Evolutionary conservation across 345 rosid species (phyloP).

Genomic region (Pistacia vera): DNA sequence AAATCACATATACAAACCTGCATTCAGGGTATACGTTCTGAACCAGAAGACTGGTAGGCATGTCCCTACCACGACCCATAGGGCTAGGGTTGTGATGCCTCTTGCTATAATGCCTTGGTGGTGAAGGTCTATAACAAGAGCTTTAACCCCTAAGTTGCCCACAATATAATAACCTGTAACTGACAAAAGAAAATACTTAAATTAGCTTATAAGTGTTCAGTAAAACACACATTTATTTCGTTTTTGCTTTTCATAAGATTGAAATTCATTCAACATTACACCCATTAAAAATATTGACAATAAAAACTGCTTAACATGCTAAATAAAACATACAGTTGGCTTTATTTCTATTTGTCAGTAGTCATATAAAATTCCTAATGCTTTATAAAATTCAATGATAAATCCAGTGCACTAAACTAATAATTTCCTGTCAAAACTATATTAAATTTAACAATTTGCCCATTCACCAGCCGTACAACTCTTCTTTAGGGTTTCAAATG

Average conservation of each 20-base stretch:
- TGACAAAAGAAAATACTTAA: neutral
- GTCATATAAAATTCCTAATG: neutral
- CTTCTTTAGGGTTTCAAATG: neutral
- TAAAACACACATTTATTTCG: too few relatives aligned
- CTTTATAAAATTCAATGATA: too few relatives aligned
- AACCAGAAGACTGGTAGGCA: conserved; percentile 85
- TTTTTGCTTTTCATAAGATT: too few relatives aligned
- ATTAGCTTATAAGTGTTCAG: too few relatives aligned
- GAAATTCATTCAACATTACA: too few relatives aligned
- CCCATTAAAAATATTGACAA: neutral
- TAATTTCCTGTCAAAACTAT: too few relatives aligned
- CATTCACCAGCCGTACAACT: neutral
- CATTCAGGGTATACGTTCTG: conserved; percentile 82
- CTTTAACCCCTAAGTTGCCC: conserved; percentile 67
- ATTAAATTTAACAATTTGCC: too few relatives aligned
- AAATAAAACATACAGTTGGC: too few relatives aligned
- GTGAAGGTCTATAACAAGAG: conserved; percentile 86
- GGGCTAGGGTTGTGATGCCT: conserved; percentile 74
- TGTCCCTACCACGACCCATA: conserved; percentile 57
- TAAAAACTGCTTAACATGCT: neutral
- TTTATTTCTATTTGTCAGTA: too few relatives aligned
- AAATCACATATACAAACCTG: conserved; percentile 41
- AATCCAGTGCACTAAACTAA: too few relatives aligned
- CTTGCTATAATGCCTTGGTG: conserved; percentile 66
- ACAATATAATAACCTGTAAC: conserved; percentile 5